Conservation (phyloP, 2,329 filamentous ascomycete genomes). For the Exophiala lecanii-corni region DNA sequence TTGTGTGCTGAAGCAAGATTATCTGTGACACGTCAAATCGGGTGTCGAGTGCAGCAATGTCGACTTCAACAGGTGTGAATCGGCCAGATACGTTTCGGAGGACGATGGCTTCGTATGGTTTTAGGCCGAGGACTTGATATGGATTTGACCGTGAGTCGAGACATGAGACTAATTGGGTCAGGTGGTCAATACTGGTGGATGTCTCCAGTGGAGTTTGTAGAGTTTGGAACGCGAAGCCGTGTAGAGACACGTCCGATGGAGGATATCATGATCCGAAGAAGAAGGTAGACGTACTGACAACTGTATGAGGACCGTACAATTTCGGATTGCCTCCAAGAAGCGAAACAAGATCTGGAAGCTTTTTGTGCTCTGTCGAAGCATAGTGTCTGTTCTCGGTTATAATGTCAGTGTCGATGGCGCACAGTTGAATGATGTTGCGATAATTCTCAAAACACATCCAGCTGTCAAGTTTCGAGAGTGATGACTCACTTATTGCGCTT, state of each 20-base stretch:
- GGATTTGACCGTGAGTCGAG: slow-evolving; percentile 12
- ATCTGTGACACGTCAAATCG: slow-evolving; percentile 7
- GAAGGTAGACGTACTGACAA: slow-evolving; percentile 8
- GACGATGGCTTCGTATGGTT: slow-evolving; percentile 6
- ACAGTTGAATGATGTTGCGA: no score
- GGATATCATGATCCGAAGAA: no score
- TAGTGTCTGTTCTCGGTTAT: slow-evolving; percentile 8
- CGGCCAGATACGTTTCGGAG: slow-evolving; percentile 11
- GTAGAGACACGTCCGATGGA: no score
- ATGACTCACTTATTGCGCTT: slow-evolving; percentile 15
- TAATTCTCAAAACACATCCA: no score
- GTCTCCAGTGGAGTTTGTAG: background rate
- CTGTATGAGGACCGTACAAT: slow-evolving; percentile 7
- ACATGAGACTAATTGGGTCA: slow-evolving; percentile 8
- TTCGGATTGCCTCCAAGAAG: slow-evolving; percentile 7
- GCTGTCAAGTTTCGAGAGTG: no score
- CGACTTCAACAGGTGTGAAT: slow-evolving; percentile 4
- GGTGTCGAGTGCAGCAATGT: slow-evolving; percentile 13
- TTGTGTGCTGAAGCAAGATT: slow-evolving; percentile 10
- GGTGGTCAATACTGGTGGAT: background rate
- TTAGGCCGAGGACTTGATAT: slow-evolving; percentile 3
- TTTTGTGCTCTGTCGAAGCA: slow-evolving; percentile 4
- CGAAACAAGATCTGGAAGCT: slow-evolving; percentile 3
- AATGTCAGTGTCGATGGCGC: no score
- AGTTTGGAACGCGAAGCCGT: no score